These are phyloP conservation scores for Suillus subluteus DNA, from an alignment of 768 basidiomycete species.

Conservation along the genomic window DNA sequence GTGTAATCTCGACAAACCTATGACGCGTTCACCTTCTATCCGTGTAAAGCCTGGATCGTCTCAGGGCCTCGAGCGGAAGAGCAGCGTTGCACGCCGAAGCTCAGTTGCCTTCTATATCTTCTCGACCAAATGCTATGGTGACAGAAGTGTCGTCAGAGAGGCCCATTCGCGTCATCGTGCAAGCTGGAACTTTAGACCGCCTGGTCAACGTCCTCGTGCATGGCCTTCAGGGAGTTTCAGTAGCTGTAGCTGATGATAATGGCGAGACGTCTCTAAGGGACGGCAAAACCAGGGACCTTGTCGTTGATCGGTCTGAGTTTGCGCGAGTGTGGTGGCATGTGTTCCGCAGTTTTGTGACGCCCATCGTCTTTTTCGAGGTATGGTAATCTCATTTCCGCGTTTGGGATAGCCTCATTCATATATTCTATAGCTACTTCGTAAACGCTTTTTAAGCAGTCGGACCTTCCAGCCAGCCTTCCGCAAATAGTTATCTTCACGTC, in stretches of 20 bases:
- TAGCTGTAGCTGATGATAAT: slow-evolving; percentile 84
- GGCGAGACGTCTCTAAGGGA: slow-evolving; percentile 81
- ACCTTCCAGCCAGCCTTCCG: slow-evolving; percentile 44
- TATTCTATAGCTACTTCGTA: slow-evolving; percentile 64
- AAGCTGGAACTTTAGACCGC: slow-evolving; percentile 76
- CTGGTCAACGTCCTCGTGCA: slow-evolving; percentile 78
- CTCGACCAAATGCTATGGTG: slow-evolving; percentile 57
- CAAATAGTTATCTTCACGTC: slow-evolving; percentile 48
- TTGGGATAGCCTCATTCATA: neutral
- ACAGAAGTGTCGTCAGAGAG: slow-evolving; percentile 70
- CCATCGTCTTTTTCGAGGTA: slow-evolving; percentile 85
- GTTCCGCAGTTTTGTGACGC: slow-evolving; percentile 81
- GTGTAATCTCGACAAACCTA: slow-evolving; percentile 39
- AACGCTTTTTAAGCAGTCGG: slow-evolving; percentile 65
- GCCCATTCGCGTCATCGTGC: slow-evolving; percentile 74
- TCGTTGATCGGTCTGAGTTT: slow-evolving; percentile 76
- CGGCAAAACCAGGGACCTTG: slow-evolving; percentile 70
- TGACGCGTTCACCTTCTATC: slow-evolving; percentile 71
- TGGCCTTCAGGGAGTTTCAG: slow-evolving; percentile 75
- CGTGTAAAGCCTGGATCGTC: slow-evolving; percentile 75
- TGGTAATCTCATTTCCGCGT: slow-evolving; percentile 21
- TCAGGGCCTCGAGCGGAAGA: slow-evolving; percentile 74
- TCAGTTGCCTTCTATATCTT: slow-evolving; percentile 76
- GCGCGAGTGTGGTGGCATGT: slow-evolving; percentile 81
- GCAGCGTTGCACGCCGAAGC: slow-evolving; percentile 72